A percentile compares a stretch with the other conserved stretches of the same genome.
These are phyloP conservation scores for Cladophialophora bantiana DNA, from an alignment of 2,329 filamentous ascomycete genomes.

Conservation along the genomic window DNA sequence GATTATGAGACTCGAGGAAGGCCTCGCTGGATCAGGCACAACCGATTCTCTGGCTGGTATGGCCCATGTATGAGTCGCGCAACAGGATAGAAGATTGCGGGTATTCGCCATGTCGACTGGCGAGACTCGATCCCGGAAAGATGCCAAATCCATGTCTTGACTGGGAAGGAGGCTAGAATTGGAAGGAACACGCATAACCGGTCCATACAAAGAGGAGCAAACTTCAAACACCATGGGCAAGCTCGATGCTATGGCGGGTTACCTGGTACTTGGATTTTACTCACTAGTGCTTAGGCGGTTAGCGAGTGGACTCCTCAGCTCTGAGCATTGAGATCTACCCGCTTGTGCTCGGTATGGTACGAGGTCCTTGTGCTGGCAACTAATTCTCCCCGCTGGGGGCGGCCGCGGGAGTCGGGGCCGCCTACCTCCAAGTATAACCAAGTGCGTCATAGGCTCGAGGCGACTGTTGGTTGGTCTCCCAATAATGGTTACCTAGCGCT, in stretches of 20 bases:
- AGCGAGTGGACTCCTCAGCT: no score
- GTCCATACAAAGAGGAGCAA: background rate
- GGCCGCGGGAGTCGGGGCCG: no score
- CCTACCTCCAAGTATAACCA: background rate
- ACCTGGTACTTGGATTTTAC: no score
- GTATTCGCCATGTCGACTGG: background rate
- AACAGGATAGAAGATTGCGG: background rate
- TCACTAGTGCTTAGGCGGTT: no score
- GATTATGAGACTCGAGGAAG: background rate
- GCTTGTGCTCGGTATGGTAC: no score
- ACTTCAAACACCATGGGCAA: background rate
- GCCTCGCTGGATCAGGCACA: background rate
- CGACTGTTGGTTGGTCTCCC: background rate
- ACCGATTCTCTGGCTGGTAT: background rate
- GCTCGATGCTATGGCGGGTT: background rate
- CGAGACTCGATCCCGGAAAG: background rate
- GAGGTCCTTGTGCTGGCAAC: no score
- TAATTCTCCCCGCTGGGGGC: no score
- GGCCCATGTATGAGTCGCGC: background rate
- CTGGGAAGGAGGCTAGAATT: background rate
- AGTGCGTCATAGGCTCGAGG: background rate
- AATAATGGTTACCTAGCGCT: no score
- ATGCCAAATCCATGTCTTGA: background rate
- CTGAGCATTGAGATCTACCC: no score
- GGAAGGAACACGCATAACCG: background rate